These are phyloP conservation scores for Cucurbita ficifolia DNA, from an alignment of 306 rosid genomes.

Conservation along the genomic window DNA sequence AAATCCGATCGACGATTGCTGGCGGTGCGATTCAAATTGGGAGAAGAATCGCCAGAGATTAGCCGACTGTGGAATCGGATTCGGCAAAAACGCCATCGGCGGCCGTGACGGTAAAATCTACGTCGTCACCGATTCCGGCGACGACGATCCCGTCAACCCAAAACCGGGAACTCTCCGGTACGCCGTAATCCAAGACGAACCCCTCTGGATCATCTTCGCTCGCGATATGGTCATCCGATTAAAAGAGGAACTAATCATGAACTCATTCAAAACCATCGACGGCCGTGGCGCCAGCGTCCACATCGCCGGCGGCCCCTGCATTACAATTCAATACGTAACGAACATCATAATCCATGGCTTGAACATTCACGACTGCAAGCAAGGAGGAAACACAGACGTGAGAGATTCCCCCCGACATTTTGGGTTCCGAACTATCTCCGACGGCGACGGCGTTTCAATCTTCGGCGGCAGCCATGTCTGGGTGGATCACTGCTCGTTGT, in stretches of 20 bases:
- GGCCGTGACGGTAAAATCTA: constrained; percentile 65
- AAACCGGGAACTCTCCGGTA: constrained; percentile 84
- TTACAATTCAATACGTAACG: constrained; percentile 70
- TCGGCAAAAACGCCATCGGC: constrained; percentile 78
- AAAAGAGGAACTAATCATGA: constrained; percentile 87
- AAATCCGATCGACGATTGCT: constrained; percentile 93
- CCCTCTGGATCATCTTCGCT: constrained; percentile 75
- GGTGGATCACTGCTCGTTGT: constrained; percentile 88
- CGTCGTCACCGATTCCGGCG: constrained; percentile 64
- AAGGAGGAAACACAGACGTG: constrained; percentile 82
- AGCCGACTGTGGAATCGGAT: constrained; percentile 93
- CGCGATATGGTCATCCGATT: constrained; percentile 79
- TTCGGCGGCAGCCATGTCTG: constrained; percentile 88
- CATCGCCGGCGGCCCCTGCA: constrained; percentile 95
- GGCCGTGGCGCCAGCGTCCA: constrained; percentile 92
- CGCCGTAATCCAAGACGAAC: constrained; percentile 84
- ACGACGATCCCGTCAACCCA: constrained; percentile 48
- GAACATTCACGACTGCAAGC: constrained; percentile 73
- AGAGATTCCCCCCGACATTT: constrained; percentile 62
- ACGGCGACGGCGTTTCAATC: constrained; percentile 91
- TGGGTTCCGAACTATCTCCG: constrained; percentile 86
- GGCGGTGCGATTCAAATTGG: constrained; percentile 90
- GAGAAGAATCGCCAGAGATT: constrained; percentile 64
- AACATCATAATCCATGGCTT: constrained; percentile 78
- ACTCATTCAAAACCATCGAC: constrained; percentile 83